Base-by-base conservation (phyloP, 768 basidiomycete genomes). In the Lyophyllum semitale region DNA sequence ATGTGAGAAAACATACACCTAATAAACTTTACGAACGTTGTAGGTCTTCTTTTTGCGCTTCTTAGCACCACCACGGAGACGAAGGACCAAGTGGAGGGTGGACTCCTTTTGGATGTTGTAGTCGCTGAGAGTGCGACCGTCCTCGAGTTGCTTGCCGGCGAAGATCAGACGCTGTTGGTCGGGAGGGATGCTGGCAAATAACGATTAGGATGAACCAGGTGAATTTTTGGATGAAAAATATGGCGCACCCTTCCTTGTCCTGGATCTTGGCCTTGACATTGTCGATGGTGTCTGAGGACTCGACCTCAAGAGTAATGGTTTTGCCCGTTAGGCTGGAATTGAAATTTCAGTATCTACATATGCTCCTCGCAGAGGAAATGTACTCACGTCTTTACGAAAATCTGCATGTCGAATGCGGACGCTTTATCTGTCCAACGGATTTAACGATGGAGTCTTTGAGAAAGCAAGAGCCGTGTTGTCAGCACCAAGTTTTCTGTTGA, bases 11-110 rank as follows among this genome's bases (percentile, higher is more conserved):
- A 13, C 37, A 25, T 48, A 23, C 12, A 20, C 13, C 17, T 22
- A 17, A 1, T 20, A 35, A 23, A 48, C 29, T 13, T 1, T 2
- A 78, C 88, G 47, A 46, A 93, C 91, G 80, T 88, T 95, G 89
- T 98, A 98, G 52, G 93, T 95, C 85, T 98, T 98, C 85, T 98
- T 99, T 88, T 98, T 98, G 75, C 96, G 89, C 87, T 98, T 98
- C 88, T 98, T 98, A 64, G 88, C 94, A 84, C 97, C 97, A 83
- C 97, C 97, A 77, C 95, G 93, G 50, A 99, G 91, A 68, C 97
- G 91, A 66, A 98, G 88, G 62, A 98, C 96, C 63, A 98, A 75
- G 77, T 98, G 96, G 56, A 99, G 90, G 58, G 96, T 98, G 29
- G 95, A 97, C 79, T 98, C 96, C 84, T 98, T 98, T 80, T 98